Conservation (phyloP, 768 basidiomycete species). For the Rhizopogon vulgaris region DNA sequence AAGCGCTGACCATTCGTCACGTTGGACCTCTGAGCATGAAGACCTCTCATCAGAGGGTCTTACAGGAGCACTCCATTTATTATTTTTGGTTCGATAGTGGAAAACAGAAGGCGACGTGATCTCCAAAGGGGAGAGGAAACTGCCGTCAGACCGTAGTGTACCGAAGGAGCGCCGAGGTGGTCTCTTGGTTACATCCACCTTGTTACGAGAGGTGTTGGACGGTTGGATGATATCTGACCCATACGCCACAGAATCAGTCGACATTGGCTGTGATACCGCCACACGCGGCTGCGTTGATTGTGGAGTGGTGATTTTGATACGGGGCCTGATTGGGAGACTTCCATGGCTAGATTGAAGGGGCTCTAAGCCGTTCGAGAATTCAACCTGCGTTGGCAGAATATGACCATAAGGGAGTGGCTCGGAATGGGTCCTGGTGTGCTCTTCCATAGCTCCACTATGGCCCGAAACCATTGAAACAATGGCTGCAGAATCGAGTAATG, state of each 20-base stretch:
- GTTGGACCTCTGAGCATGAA: neutral
- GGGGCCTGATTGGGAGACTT: conserved; percentile 1
- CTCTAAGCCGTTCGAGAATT: conserved; percentile 15
- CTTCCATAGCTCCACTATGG: neutral
- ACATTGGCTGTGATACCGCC: neutral
- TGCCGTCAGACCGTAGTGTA: conserved; percentile 1
- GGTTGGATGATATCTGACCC: conserved; percentile 26
- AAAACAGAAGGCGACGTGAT: neutral
- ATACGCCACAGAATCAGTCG: conserved; percentile 10
- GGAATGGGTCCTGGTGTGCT: neutral
- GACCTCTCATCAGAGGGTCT: neutral
- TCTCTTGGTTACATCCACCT: neutral
- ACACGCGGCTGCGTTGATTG: conserved; percentile 2
- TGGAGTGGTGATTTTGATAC: conserved; percentile 5
- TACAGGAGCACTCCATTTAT: neutral
- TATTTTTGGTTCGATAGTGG: neutral
- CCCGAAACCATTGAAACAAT: neutral
- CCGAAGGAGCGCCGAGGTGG: neutral
- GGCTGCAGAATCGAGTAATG: neutral
- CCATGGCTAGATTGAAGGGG: conserved; percentile 1
- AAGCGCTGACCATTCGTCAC: conserved; percentile 3
- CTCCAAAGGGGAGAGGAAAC: conserved; percentile 1
- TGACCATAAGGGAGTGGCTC: neutral
- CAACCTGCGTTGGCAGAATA: conserved; percentile 18
- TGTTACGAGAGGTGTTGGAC: neutral